Percentiles rank a stretch among this genome's conserved stretches.
phyloP scores from a whole-genome alignment of 108 stramenopile genomes.

The Conticribra guillardii region DNA sequence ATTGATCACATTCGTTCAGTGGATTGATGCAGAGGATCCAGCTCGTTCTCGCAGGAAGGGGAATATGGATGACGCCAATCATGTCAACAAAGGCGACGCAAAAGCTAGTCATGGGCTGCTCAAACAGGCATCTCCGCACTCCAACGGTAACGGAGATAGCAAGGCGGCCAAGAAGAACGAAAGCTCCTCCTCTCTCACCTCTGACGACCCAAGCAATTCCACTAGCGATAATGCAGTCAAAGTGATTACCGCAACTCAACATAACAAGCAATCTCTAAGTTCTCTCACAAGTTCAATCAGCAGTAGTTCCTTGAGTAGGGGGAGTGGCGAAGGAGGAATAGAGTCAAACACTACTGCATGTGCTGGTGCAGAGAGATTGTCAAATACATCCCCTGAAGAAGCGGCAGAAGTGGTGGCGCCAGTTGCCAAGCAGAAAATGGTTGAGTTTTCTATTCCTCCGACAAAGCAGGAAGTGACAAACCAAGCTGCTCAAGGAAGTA shows the following conservation, averaged over 20 bases:
- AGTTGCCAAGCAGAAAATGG: slow-evolving; percentile 1
- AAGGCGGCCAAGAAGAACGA: slow-evolving; percentile 5
- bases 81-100: background rate
- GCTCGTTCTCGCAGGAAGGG: background rate
- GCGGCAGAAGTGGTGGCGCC: background rate
- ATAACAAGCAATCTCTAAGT: slow-evolving; percentile 30
- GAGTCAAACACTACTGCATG: background rate
- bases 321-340: background rate
- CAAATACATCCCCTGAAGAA: background rate
- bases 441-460: background rate
- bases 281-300: slow-evolving; percentile 29
- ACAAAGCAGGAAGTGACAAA: no score
- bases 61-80: background rate
- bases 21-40: slow-evolving; percentile 35
- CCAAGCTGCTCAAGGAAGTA: no score
- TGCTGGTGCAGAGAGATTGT: background rate
- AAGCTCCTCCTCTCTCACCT: slow-evolving; percentile 14
- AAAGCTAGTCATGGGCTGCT: slow-evolving; percentile 3
- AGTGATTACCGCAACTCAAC: slow-evolving; percentile 8
- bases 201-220: background rate
- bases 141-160: background rate
- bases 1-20: slow-evolving; percentile 66
- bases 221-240: slow-evolving; percentile 17
- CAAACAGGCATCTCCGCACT: background rate
- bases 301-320: slow-evolving; percentile 8